These are phyloP conservation scores for Echites panduratus DNA, from an alignment of 257 asterid species.

Conservation along the genomic window DNA sequence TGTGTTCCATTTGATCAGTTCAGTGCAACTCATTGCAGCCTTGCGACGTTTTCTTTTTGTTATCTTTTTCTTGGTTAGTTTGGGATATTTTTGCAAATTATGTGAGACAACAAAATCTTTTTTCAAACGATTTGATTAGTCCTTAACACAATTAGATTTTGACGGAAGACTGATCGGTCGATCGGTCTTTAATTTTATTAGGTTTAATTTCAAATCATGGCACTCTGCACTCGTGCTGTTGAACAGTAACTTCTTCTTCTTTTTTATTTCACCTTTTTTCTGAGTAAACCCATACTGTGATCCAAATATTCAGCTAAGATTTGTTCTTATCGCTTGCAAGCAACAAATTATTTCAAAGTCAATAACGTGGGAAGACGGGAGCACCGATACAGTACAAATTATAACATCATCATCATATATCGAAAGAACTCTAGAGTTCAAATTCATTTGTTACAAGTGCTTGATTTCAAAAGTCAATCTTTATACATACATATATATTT, in stretches of 20 bases:
- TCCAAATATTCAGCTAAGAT: not conserved
- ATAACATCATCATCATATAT: too few relatives aligned
- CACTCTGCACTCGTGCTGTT: conserved; percentile 1
- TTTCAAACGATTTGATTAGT: not conserved
- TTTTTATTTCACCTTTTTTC: too few relatives aligned
- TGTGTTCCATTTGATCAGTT: too few relatives aligned
- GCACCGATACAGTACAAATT: too few relatives aligned
- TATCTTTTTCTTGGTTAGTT: not conserved
- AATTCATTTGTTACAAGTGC: too few relatives aligned
- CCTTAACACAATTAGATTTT: not conserved
- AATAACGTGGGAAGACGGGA: not conserved
- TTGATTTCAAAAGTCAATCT: not conserved
- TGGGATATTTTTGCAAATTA: not conserved
- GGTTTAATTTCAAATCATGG: not conserved
- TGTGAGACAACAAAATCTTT: too few relatives aligned
- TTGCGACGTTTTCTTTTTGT: too few relatives aligned
- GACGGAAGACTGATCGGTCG: not conserved
- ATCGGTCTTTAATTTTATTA: too few relatives aligned
- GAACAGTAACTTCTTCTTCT: not conserved
- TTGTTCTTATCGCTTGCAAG: not conserved
- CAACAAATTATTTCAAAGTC: not conserved
- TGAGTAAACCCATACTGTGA: not conserved
- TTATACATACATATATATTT: too few relatives aligned
- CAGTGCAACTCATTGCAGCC: too few relatives aligned
- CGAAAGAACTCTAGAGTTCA: too few relatives aligned